Base-by-base conservation (phyloP, 768 basidiomycete species). In the Rickenella mellea region DNA sequence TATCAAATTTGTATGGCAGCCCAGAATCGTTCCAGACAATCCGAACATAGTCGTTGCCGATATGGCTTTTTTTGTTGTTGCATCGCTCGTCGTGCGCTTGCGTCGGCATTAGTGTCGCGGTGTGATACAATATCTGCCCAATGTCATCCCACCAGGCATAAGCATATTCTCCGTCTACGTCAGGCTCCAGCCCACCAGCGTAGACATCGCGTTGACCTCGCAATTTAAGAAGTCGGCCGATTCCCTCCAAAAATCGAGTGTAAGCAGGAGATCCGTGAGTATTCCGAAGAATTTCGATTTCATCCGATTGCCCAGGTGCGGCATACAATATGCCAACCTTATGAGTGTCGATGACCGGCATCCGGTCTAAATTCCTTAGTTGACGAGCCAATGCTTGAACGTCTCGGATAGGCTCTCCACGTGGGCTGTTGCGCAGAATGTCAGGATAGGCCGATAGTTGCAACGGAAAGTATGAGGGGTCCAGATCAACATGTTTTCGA, bases 141-240 rank as follows among this genome's bases (percentile, higher is more conserved):
- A 97, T 92, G 54, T 97, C 92, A 59, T 98, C 92, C 89, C 93
- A 96, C 93, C 94, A 99, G 0, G 93, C 91, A 56, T 98, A 98
- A 0, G 94, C 89, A 55, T 93, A 96, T 60, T 92, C 86, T 11
- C 96, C 96, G 54, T 99, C 92, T 53, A 85, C 78, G 47, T 91
- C 87, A 6, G 89, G 79, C 55, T 91, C 83, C 20, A 98, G 71
- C 3, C 91, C 89, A 6, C 93, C 96, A 2, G 86, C 85, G 58
- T 93, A 96, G 14, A 98, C 80, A 55, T 94, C 92, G 8, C 83
- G 71, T 59, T 94, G 91, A 8, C 88, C 90, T 14, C 89, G 80
- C 15, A 97, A 67, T 49, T 85, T 78, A 58, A 97, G 88, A 43
- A 98, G 69, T 37, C 84, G 67, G 1, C 94, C 96, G 11, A 99